Base-by-base conservation (phyloP, 345 rosid genomes). In the Aethionema arabicum region DNA sequence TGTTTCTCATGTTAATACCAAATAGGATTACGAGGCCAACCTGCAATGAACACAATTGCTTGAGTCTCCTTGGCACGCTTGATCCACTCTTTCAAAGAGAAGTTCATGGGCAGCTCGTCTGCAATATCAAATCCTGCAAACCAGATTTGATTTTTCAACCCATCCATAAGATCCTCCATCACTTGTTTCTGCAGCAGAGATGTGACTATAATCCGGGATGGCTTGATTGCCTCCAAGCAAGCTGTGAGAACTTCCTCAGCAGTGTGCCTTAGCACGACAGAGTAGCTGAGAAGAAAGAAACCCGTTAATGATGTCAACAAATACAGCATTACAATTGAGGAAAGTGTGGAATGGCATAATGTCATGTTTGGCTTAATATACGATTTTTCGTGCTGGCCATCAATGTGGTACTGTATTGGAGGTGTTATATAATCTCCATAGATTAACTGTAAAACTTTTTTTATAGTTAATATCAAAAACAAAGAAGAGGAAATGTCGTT, bases 241-340 rank as follows among this genome's bases (percentile, higher is more conserved):
- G 89, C 95, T 32, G 78, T 96, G 63, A 82, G 93, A 66, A 92
- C 84, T 81, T 92, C 96, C 83, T 92, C 98, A 36, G 84, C 84
- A 32, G 98, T 88, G 87, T 92, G 98, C 77, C 96, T 86, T 66
- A 89, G 78, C 67, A 92, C 95, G 75, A 83, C 85, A 59, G 96
- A 89, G 74, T 92, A 92, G 67, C 96, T 92, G 88, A 33, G 76
- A 60, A 51, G 54, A 63, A 54, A 68, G 12, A 62, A 61, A 15
- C 36, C 35, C 47, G 52, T 7, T 43, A 29, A 14, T 55, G 32
- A 70, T 56, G 58, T 35, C 32, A 15, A 63, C 12, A 13, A 11
- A 29, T 15, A 43, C 8, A 33, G 39, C 32, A 21, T 48, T 47
- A 36, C 21, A 29, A 16, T 7, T 29, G 38, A 51, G 59, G 11